Conservation (phyloP, 1,284 basidiomycete genomes). For the Stereum hirsutum region DNA sequence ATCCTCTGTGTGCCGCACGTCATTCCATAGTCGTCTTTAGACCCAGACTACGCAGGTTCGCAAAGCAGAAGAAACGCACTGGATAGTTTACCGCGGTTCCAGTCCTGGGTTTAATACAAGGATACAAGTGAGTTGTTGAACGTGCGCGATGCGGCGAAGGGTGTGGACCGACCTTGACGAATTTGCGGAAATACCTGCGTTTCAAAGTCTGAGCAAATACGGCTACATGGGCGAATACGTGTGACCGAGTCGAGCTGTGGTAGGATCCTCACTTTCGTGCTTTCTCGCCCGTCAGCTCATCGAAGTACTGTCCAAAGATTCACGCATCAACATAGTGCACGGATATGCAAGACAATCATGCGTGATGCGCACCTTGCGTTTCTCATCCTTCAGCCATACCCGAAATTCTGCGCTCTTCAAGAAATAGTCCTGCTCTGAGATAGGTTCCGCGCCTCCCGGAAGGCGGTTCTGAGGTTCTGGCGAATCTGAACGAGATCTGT, state of each 20-base stretch:
- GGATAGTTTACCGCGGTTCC: conserved; percentile 67
- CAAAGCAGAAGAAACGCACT: too few species aligned
- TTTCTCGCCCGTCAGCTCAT: conserved; percentile 65
- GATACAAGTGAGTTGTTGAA: neutral
- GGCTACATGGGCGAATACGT: conserved; percentile 10
- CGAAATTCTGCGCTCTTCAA: conserved; percentile 70
- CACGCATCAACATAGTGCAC: neutral
- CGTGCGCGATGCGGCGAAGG: neutral
- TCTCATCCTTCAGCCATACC: conserved; percentile 71
- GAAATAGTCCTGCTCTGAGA: conserved; percentile 71
- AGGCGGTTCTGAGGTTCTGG: conserved; percentile 31
- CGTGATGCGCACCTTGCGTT: conserved; percentile 48
- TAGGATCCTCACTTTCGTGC: conserved; percentile 68
- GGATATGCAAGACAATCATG: neutral
- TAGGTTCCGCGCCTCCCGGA: conserved; percentile 43
- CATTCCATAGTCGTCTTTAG: neutral
- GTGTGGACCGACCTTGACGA: conserved; percentile 50
- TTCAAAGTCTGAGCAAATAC: conserved; percentile 19
- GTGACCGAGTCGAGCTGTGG: too few species aligned
- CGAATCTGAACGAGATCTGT: conserved; percentile 29
- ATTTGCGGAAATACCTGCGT: conserved; percentile 73
- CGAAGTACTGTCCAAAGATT: conserved; percentile 48
- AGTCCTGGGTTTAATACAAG: conserved; percentile 17
- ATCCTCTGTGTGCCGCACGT: conserved; percentile 30
- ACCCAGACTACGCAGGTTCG: too few species aligned